phyloP scores from a whole-genome alignment of 2,329 filamentous ascomycete genomes.

The Ustilaginoidea virens region DNA sequence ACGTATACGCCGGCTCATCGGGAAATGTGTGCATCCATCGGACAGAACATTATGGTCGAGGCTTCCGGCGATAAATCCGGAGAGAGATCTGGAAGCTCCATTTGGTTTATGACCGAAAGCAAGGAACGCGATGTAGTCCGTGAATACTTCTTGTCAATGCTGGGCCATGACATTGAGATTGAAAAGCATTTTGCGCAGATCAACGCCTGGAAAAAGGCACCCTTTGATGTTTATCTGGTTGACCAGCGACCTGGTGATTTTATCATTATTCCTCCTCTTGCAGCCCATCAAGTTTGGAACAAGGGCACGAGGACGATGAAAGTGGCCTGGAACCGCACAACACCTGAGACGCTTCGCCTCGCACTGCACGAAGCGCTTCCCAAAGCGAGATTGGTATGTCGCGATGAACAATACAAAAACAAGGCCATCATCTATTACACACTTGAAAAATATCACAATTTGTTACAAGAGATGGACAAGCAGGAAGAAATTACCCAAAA shows the following conservation, averaged over 20 bases:
- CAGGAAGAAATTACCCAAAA: slow-evolving; percentile 28
- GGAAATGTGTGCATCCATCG: slow-evolving; percentile 93
- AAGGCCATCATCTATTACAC: slow-evolving; percentile 91
- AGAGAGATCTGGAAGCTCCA: slow-evolving; percentile 72
- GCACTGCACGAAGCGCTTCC: slow-evolving; percentile 78
- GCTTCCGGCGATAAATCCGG: slow-evolving; percentile 59
- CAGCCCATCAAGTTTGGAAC: slow-evolving; percentile 97
- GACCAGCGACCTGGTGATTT: slow-evolving; percentile 86
- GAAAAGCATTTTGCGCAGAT: slow-evolving; percentile 95
- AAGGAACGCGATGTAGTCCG: slow-evolving; percentile 82
- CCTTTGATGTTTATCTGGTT: slow-evolving; percentile 83
- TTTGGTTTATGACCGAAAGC: slow-evolving; percentile 98
- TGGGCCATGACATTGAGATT: slow-evolving; percentile 93
- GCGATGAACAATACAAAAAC: slow-evolving; percentile 98
- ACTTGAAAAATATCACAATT: slow-evolving; percentile 59
- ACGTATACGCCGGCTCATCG: slow-evolving; percentile 91
- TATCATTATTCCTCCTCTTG: slow-evolving; percentile 81
- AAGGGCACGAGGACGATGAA: slow-evolving; percentile 92
- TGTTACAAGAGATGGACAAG: slow-evolving; percentile 39
- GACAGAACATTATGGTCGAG: slow-evolving; percentile 98
- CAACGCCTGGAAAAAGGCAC: slow-evolving; percentile 88
- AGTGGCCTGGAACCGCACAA: slow-evolving; percentile 94
- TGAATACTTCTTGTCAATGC: slow-evolving; percentile 83
- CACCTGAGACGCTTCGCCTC: slow-evolving; percentile 75
- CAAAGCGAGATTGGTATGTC: slow-evolving; percentile 77